Evolutionary conservation across 2,329 filamentous ascomycete species (phyloP).

Genomic region (Reticulascus tulasneorum): DNA sequence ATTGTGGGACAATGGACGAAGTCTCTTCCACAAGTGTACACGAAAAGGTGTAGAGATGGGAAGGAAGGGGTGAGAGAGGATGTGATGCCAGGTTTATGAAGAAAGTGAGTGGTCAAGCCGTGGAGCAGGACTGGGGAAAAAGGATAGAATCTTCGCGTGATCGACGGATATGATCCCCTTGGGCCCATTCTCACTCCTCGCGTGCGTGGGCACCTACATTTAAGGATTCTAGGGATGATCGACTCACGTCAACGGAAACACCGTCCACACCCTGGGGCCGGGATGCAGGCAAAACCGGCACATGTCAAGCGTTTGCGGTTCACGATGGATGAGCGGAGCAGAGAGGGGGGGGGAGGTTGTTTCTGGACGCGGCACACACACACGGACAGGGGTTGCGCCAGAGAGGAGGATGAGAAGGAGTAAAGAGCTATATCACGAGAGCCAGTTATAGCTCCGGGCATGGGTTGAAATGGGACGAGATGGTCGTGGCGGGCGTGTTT

Average conservation of each 20-base stretch:
- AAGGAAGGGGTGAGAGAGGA: slow-evolving; percentile 1
- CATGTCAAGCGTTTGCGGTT: slow-evolving; percentile 10
- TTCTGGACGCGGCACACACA: slow-evolving; percentile 10
- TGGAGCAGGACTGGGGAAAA: slow-evolving; percentile 6
- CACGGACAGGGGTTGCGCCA: slow-evolving; percentile 13
- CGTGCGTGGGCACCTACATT: too few species aligned
- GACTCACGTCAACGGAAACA: too few species aligned
- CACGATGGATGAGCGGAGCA: too few species aligned
- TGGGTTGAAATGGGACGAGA: slow-evolving; percentile 10
- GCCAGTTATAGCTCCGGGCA: slow-evolving; percentile 9
- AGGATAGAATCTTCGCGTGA: slow-evolving; percentile 8
- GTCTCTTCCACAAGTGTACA: slow-evolving; percentile 9
- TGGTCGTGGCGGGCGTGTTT: too few species aligned
- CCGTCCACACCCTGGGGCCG: too few species aligned
- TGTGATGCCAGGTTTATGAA: slow-evolving; percentile 8
- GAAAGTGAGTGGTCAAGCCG: slow-evolving; percentile 2
- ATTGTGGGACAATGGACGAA: too few species aligned
- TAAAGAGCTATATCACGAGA: slow-evolving; percentile 2
- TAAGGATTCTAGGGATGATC: too few species aligned
- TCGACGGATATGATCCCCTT: slow-evolving; percentile 11
- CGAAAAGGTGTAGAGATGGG: slow-evolving; percentile 3
- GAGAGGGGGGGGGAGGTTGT: too few species aligned
- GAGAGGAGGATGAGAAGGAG: too few species aligned
- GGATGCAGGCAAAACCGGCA: slow-evolving; percentile 10
- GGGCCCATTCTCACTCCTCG: too few species aligned